These are phyloP conservation scores for Rhodotorula sp. DNA, from an alignment of 1,284 basidiomycete genomes.

Conservation along the genomic window DNA sequence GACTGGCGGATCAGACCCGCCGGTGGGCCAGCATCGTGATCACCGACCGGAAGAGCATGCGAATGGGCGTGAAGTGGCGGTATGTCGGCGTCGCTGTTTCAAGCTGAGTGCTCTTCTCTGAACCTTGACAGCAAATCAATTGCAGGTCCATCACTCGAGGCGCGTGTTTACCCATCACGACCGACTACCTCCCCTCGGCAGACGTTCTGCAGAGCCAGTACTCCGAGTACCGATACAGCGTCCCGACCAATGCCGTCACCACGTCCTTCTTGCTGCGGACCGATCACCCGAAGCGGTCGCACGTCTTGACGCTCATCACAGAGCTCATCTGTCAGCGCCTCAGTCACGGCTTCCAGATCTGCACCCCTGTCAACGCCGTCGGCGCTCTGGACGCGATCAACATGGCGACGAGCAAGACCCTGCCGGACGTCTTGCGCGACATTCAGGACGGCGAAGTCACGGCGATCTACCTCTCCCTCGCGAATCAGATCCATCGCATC, in stretches of 20 bases:
- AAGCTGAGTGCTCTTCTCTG: accelerated
- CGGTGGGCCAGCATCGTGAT: conserved; percentile 44
- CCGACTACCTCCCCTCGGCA: conserved; percentile 78
- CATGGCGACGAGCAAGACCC: conserved; percentile 33
- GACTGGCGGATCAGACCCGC: conserved; percentile 38
- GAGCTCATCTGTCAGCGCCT: conserved; percentile 91
- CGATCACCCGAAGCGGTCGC: conserved; percentile 60
- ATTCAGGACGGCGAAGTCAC: conserved; percentile 40
- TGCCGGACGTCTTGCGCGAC: conserved; percentile 37
- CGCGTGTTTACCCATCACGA: conserved; percentile 81
- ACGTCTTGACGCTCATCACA: conserved; percentile 64
- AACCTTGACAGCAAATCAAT: background rate
- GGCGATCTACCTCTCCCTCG: conserved; percentile 85
- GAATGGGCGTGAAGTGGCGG: conserved; percentile 74
- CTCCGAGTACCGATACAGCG: conserved; percentile 62
- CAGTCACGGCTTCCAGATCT: conserved; percentile 95
- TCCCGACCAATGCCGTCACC: conserved; percentile 51
- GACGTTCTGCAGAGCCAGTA: conserved; percentile 75
- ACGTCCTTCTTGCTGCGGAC: conserved; percentile 61
- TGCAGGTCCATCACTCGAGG: conserved; percentile 47
- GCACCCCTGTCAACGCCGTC: conserved; percentile 50
- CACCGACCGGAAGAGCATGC: conserved; percentile 36
- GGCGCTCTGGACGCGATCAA: conserved; percentile 33
- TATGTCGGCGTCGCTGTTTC: conserved; percentile 54
- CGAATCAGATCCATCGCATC: conserved; percentile 90